Evolutionary conservation across 345 rosid species (phyloP), one percentile per base, ranked within the genome.

Genomic region (Melaleuca alternifolia): DNA sequence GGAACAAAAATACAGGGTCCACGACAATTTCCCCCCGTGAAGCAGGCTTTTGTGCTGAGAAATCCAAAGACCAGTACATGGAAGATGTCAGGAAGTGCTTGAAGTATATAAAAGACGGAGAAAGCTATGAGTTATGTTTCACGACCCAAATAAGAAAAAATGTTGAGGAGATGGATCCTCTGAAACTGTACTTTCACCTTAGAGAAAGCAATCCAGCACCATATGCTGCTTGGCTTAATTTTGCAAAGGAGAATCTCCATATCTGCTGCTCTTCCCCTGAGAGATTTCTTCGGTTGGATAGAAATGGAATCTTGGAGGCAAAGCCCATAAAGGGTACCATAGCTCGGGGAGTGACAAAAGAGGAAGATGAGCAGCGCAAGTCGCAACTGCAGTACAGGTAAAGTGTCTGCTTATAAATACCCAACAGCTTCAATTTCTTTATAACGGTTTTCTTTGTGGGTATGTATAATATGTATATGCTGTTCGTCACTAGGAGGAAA

Each of bases 181-280:
- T 96, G 83, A 95, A 97, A 62, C 94, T 97, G 85, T 97, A 97
- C 89, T 95, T 95, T 87, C 93, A 91, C 89, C 95, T 96, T 33
- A 89, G 99, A 88, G 94, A 97, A 77, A 95, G 65, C 91, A 97
- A 97, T 92, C 98, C 99, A 16, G 98, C 98, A 85, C 98, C 99
- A 5, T 97, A 96, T 87, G 97, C 99, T 50, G 96, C 99, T 1
- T 97, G 98, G 97, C 94, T 97, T 88, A 95, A 93, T 87, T 97
- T 95, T 93, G 89, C 98, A 21, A 92, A 91, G 71, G 95, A 92
- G 83, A 89, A 95, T 59, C 76, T 97, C 86, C 90, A 92, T 86
- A 85, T 96, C 59, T 97, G 99, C 90, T 94, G 95, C 84, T 96
- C 99, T 54, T 97, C 99, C 1, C 99, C 99, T 11, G 99, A 97